Conservation (phyloP, 257 asterid genomes). For the Nicotiana undulata region DNA sequence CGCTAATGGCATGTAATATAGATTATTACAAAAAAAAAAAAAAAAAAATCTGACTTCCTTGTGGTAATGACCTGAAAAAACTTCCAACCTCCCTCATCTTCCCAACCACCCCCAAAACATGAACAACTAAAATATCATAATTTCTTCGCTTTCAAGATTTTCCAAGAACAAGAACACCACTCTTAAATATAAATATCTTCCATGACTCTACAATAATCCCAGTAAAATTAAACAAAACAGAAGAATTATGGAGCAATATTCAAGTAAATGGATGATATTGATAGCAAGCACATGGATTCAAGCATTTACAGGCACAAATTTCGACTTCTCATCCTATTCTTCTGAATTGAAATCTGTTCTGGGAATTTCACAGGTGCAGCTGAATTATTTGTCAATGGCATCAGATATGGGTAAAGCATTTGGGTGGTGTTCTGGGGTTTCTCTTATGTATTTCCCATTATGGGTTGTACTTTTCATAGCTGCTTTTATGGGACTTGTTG, state of each 20-base stretch:
- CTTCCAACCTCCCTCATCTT: neutral
- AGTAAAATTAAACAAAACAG: neutral
- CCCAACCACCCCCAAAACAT: neutral
- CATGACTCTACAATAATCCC: neutral
- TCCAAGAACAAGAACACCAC: neutral
- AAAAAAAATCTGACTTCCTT: neutral
- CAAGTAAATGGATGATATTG: conserved; percentile 53
- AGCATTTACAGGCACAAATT: conserved; percentile 61
- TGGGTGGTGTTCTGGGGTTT: conserved; percentile 66
- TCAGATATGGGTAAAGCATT: conserved; percentile 61
- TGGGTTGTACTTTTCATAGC: conserved; percentile 43
- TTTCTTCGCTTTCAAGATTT: conserved; percentile 5
- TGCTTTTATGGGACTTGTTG: conserved; percentile 52
- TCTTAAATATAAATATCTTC: neutral
- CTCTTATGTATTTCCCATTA: conserved; percentile 33
- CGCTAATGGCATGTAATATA: too few species aligned
- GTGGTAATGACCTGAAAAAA: neutral
- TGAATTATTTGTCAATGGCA: conserved; percentile 51
- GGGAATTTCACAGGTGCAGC: conserved; percentile 49
- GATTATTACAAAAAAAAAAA: too few species aligned
- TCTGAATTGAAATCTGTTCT: conserved; percentile 37
- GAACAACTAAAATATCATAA: neutral
- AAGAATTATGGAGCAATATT: conserved; percentile 17
- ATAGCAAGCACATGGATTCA: conserved; percentile 57
- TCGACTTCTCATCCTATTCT: conserved; percentile 52